Percentiles rank a stretch among this genome's conserved stretches.
phyloP scores from a whole-genome alignment of 331 rosid species.

The Erythrophleum ivorense region DNA sequence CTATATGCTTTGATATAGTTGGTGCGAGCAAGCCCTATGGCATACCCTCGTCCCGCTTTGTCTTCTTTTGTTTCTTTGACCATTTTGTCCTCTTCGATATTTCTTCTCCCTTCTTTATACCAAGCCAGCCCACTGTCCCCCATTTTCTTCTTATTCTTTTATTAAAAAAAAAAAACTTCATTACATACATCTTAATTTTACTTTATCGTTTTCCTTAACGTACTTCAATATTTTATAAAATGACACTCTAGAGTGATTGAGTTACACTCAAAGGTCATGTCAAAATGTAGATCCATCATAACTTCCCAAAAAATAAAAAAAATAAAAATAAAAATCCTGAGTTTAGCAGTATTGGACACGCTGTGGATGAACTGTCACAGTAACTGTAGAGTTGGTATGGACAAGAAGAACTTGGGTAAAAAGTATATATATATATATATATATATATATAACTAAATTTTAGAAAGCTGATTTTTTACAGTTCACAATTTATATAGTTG shows the following conservation, averaged over 20 bases:
- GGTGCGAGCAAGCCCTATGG: neutral
- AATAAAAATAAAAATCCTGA: too few species aligned
- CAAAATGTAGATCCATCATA: neutral
- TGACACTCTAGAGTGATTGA: neutral
- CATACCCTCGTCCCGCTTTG: slow-evolving; percentile 29
- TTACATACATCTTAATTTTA: too few species aligned
- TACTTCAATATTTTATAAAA: neutral
- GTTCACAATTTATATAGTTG: too few species aligned
- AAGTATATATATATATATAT: too few species aligned
- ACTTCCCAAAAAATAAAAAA: too few species aligned
- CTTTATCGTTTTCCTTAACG: neutral
- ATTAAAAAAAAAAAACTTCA: too few species aligned
- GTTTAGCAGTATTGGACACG: too few species aligned
- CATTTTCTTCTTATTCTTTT: neutral
- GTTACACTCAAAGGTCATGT: neutral
- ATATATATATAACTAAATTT: too few species aligned
- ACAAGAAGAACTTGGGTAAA: too few species aligned
- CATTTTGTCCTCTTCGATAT: slow-evolving; percentile 43
- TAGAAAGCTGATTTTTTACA: too few species aligned
- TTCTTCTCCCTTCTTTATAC: slow-evolving; percentile 11
- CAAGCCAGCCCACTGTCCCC: neutral
- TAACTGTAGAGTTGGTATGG: too few species aligned
- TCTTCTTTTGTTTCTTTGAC: slow-evolving; percentile 43
- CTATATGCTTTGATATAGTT: slow-evolving; percentile 15
- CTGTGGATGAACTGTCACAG: too few species aligned